phyloP scores from a whole-genome alignment of 225 moss, liverwort and hornwort species.

The Asterella californica region DNA sequence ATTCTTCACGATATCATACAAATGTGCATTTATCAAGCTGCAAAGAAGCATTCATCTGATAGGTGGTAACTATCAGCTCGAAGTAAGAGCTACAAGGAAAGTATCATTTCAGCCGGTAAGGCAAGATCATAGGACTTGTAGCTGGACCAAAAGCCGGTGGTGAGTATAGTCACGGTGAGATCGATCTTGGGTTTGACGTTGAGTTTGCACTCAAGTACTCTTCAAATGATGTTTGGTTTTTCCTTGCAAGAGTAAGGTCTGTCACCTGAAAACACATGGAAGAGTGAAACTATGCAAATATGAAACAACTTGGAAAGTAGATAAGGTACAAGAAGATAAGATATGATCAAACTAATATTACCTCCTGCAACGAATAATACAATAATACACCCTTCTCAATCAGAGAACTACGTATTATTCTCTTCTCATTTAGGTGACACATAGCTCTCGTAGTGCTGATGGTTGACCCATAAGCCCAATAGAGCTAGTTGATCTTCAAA shows the following conservation, averaged over 20 bases:
- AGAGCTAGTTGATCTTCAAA: too few species aligned
- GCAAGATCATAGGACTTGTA: conserved; percentile 97
- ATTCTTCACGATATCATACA: too few species aligned
- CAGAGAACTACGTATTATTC: too few species aligned
- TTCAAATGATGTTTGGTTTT: conserved; percentile 88
- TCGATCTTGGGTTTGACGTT: conserved; percentile 86
- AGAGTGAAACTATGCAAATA: background rate
- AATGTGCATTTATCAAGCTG: background rate
- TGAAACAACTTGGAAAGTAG: too few species aligned
- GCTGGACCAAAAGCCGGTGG: conserved; percentile 98
- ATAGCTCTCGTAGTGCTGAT: too few species aligned
- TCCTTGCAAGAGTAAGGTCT: conserved; percentile 88
- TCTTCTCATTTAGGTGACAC: too few species aligned
- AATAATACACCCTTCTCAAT: too few species aligned
- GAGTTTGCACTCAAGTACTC: conserved; percentile 69
- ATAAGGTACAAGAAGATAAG: too few species aligned
- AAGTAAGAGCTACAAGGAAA: background rate
- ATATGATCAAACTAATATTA: too few species aligned
- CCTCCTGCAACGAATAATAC: too few species aligned
- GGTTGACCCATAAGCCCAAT: too few species aligned
- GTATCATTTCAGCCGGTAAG: conserved; percentile 93
- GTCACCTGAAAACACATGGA: conserved; percentile 65
- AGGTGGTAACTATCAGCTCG: conserved; percentile 93
- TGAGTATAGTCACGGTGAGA: conserved; percentile 92
- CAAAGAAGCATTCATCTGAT: conserved; percentile 59